phyloP scores from a whole-genome alignment of 192 early-diverging fungal species.

The Lobosporangium transversale region DNA sequence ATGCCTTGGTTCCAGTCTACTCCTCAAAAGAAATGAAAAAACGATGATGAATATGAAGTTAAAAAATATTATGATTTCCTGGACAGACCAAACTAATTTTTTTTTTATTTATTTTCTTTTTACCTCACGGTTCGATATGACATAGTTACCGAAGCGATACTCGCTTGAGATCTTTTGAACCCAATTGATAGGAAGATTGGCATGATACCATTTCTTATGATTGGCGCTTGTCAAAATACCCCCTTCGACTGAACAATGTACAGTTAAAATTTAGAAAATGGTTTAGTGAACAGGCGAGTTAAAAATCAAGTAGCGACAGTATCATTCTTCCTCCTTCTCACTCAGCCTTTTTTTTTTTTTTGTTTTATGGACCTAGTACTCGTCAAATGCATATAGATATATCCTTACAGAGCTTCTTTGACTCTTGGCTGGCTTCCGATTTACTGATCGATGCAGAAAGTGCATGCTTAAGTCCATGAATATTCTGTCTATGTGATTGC shows the following conservation, averaged over 20 bases:
- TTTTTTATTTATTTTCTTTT: too few species aligned
- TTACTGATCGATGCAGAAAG: conserved; percentile 30
- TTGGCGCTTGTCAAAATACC: conserved; percentile 50
- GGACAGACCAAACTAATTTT: too few species aligned
- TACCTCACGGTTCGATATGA: conserved; percentile 50
- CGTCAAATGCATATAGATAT: too few species aligned
- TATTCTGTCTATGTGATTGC: conserved; percentile 23
- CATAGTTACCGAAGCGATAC: conserved; percentile 56
- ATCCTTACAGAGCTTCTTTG: conserved; percentile 29
- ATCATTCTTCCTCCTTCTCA: too few species aligned
- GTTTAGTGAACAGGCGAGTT: neutral
- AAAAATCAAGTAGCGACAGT: neutral
- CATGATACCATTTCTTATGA: conserved; percentile 44
- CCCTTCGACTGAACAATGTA: conserved; percentile 29
- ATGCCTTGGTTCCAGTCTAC: conserved; percentile 53
- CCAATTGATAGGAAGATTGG: conserved; percentile 51
- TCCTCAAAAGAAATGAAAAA: too few species aligned
- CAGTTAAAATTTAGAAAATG: neutral
- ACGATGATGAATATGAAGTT: too few species aligned
- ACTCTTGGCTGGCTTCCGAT: conserved; percentile 13
- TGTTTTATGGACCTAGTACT: too few species aligned
- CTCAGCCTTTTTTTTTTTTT: too few species aligned
- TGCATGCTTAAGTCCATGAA: conserved; percentile 32
- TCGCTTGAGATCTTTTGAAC: conserved; percentile 54
- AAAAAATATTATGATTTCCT: too few species aligned